Evolutionary conservation across 2,329 filamentous ascomycete species (phyloP), one percentile per base, ranked within the genome.

Genomic region (Arthrinium puccinioides): DNA sequence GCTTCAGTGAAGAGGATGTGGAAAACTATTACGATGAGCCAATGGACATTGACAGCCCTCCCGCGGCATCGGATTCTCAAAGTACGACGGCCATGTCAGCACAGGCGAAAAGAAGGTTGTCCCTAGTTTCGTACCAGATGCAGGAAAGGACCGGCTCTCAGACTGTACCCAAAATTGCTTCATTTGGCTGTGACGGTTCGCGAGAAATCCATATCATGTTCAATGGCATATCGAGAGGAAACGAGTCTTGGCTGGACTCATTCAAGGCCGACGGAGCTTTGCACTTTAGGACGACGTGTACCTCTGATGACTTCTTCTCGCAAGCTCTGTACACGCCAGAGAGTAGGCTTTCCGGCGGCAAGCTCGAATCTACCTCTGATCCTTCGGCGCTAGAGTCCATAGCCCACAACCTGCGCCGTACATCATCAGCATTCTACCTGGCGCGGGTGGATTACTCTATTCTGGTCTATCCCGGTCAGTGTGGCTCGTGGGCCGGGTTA

Each of bases 401-500:
- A 10, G 45, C 51, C 32, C 41, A 38, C 11, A 32, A 50, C 20
- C 38, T 57, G 18, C 45, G 42, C 26, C 45, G 37, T 20, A 13
- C 16, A 2, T 49, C 46, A 9, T 45, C 42, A 15, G 54, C 43
- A 13, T 38, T 51, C 30, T 53, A 56, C 37, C 28, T 56, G 26
- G 42, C 52, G 20, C 39, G 47, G 11, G 29, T 33, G 14, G 42
- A 49, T 6, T 57, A 50, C 38, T 56, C 54, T 4, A 52, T 58
- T 15, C 39, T 58, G 6, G 44, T 57, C 4, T 58, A 54, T 36
- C 51, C 55, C 21, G 35, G 36, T 14, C 33, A 42, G 8, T 52
- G 44, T 30, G 27, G 43, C 18, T 39, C 28, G 11, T 58, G 55
- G 55, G 32, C 43, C 19, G 36, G 33, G 20, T 40, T 58, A 9